These are phyloP conservation scores for Paramecium caudatum DNA, from an alignment of 73 alveolate species.

Conservation along the genomic window DNA sequence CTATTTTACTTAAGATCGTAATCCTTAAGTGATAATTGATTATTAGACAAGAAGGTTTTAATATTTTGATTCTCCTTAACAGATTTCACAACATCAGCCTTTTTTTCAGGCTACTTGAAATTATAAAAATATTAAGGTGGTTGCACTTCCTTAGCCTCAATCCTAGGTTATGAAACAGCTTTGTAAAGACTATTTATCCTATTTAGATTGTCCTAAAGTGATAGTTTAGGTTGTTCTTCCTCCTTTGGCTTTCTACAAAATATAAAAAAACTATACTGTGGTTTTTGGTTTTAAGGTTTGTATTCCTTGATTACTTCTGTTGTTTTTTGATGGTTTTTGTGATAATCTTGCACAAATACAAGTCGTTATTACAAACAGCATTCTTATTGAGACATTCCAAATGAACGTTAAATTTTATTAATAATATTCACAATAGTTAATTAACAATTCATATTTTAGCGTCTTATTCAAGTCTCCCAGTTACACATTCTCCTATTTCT, in stretches of 20 bases:
- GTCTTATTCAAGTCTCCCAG: too few species aligned
- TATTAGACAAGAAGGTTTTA: background rate
- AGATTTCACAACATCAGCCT: background rate
- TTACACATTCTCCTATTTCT: too few species aligned
- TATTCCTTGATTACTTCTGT: background rate
- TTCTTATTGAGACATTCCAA: background rate
- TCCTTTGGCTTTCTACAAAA: background rate
- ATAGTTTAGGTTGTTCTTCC: conserved; percentile 12
- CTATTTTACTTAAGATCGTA: background rate
- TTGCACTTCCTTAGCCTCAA: conserved; percentile 5
- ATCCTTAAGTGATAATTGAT: background rate
- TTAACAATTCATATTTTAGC: too few species aligned
- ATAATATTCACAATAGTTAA: too few species aligned
- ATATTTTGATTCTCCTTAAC: background rate
- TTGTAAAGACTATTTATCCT: conserved; percentile 1
- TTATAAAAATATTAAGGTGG: conserved; percentile 1
- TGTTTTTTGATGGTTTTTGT: conserved; percentile 4
- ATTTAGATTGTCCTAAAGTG: background rate
- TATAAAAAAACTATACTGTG: background rate
- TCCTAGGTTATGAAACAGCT: background rate
- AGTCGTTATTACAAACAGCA: conserved; percentile 17
- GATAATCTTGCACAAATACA: background rate
- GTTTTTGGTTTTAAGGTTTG: background rate
- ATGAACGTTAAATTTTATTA: conserved; percentile 38
- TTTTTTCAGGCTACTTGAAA: background rate